Percentiles rank a stretch among this genome's conserved stretches.
phyloP scores from a whole-genome alignment of 2,329 filamentous ascomycete species.

The Alternaria triticina region DNA sequence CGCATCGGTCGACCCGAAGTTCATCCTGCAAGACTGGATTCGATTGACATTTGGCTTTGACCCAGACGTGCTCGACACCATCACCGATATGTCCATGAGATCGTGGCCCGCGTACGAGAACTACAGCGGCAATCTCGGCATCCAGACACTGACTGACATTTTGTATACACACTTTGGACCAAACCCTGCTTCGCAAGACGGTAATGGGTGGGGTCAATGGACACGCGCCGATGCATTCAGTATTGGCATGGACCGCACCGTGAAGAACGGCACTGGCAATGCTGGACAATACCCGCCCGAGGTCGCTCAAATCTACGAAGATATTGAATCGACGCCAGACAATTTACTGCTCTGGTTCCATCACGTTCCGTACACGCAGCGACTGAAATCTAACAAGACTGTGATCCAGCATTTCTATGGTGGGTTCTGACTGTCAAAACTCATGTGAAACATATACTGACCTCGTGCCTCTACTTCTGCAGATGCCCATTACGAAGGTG shows the following conservation, averaged over 20 bases:
- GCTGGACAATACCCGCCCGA: conserved; percentile 70
- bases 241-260: conserved; percentile 76
- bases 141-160: conserved; percentile 73
- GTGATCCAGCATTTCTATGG: conserved; percentile 71
- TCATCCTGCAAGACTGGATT: conserved; percentile 70
- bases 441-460: too few species aligned
- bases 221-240: conserved; percentile 66
- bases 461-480: too few species aligned
- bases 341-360: conserved; percentile 76
- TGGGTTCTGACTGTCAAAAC: too few species aligned
- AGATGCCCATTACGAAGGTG: conserved; percentile 66
- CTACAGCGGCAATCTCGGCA: conserved; percentile 72
- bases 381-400: conserved; percentile 67
- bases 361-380: conserved; percentile 71
- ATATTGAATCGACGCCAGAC: conserved; percentile 68
- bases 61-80: conserved; percentile 61
- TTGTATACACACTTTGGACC: conserved; percentile 71
- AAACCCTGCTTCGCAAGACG: conserved; percentile 69
- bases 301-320: conserved; percentile 64
- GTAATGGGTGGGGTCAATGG: conserved; percentile 75
- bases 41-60: conserved; percentile 69
- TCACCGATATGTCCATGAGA: conserved; percentile 68
- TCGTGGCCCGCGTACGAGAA: conserved; percentile 76
- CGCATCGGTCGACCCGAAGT: conserved; percentile 56
- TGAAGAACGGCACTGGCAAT: conserved; percentile 70